A percentile compares a stretch with the other conserved stretches of the same genome.
phyloP scores from a whole-genome alignment of 2,329 filamentous ascomycete genomes.

The Blastomyces parvus region DNA sequence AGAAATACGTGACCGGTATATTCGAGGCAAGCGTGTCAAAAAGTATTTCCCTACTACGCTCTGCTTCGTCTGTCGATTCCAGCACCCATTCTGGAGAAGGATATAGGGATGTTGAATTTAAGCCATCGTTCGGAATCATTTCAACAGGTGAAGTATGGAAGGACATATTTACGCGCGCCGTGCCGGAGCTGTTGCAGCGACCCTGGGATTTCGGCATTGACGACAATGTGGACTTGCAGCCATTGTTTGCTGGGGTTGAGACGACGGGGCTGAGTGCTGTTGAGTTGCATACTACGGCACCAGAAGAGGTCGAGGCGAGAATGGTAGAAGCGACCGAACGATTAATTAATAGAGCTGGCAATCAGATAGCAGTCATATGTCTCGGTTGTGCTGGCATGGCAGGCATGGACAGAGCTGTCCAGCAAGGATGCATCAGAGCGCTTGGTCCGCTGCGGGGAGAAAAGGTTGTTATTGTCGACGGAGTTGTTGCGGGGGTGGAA shows the following conservation, averaged over 20 bases:
- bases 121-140: slow-evolving; percentile 66
- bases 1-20: slow-evolving; percentile 63
- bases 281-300: slow-evolving; percentile 63
- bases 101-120: slow-evolving; percentile 31
- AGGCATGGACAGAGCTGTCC: slow-evolving; percentile 68
- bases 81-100: slow-evolving; percentile 11
- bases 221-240: slow-evolving; percentile 28
- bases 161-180: slow-evolving; percentile 56
- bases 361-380: slow-evolving; percentile 58
- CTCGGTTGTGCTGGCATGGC: slow-evolving; percentile 90
- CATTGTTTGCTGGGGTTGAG: slow-evolving; percentile 64
- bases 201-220: slow-evolving; percentile 20
- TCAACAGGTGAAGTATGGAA: slow-evolving; percentile 84
- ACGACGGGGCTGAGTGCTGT: slow-evolving; percentile 72
- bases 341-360: slow-evolving; percentile 44
- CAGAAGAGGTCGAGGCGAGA: slow-evolving; percentile 53
- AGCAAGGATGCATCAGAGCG: slow-evolving; percentile 55
- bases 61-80: neutral
- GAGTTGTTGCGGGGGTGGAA: slow-evolving; percentile 38
- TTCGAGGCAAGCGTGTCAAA: slow-evolving; percentile 69
- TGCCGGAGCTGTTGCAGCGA: slow-evolving; percentile 53
- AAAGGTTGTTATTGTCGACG: slow-evolving; percentile 65
- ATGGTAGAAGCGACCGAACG: slow-evolving; percentile 61
- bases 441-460: slow-evolving; percentile 52
- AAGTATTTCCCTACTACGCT: neutral